Evolutionary conservation across 31 red algal genomes (phyloP).

Genomic region (Endocladia muricata): DNA sequence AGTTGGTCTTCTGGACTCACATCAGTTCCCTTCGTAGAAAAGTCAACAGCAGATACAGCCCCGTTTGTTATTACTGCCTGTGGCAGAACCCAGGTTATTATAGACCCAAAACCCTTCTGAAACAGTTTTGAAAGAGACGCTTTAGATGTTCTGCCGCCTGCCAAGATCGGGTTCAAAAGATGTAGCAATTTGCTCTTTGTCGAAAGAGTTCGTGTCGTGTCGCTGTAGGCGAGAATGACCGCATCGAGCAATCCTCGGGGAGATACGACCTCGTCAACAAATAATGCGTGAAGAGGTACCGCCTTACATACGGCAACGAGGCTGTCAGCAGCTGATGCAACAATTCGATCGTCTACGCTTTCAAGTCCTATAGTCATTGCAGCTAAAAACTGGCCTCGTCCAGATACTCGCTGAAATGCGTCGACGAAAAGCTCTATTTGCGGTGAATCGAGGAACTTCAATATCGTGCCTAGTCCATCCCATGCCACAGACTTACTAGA

Average conservation of each 20-base stretch:
- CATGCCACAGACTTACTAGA: too few species aligned
- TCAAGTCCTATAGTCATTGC: background rate
- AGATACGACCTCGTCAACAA: background rate
- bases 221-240: too few species aligned
- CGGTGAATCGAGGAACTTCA: background rate
- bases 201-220: too few species aligned
- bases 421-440: background rate
- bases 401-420: too few species aligned
- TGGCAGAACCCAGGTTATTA: background rate
- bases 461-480: constrained; percentile 7
- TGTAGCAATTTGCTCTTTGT: background rate
- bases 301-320: background rate
- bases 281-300: background rate
- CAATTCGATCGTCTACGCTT: background rate
- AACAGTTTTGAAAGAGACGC: background rate
- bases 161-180: background rate
- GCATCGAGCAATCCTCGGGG: background rate
- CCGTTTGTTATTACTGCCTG: background rate
- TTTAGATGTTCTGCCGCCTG: background rate
- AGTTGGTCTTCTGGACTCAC: background rate
- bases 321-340: background rate
- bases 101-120: background rate
- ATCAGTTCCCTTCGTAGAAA: background rate
- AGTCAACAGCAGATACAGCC: background rate
- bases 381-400: too few species aligned